Evolutionary conservation across 306 rosid species (phyloP), one percentile per base, ranked within the genome.

Genomic region (Astragalus glycyphyllos): DNA sequence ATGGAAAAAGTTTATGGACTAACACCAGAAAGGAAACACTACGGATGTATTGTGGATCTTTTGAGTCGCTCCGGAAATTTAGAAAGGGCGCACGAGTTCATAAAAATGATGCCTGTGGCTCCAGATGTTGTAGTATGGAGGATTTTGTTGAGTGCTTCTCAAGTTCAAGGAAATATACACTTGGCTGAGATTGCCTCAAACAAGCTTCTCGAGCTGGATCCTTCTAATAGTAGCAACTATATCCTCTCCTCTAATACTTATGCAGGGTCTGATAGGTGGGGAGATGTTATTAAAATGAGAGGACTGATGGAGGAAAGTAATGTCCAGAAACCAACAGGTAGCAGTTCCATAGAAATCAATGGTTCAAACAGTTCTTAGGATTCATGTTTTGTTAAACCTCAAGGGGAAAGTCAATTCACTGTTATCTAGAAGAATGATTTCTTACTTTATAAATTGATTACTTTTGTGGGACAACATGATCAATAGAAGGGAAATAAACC

Each of bases 111-210:
- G 96, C 92, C 92, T 17, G 23, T 87, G 41, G 65, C 68, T 64
- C 95, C 96, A 0, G 90, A 87, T 72, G 96, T 77, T 32, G 79
- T 89, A 0, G 75, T 87, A 6, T 89, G 96, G 95, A 87, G 95
- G 79, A 89, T 84, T 42, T 80, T 92, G 83, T 62, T 89, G 56
- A 84, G 88, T 55, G 89, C 92, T 68, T 92, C 89, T 67, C 87
- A 83, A 75, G 70, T 87, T 82, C 92, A 86, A 77, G 88, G 90
- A 69, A 83, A 92, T 83, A 68, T 84, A 78, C 76, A 74, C 70
- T 57, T 92, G 65, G 86, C 92, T 69, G 98, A 92, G 80, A 62
- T 84, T 74, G 89, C 89, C 62, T 53, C 79, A 23, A 80, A 77
- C 23, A 89, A 86, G 86, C 96, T 89, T 76, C 83, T 92, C 54